Evolutionary conservation across 352 stramenopile species (phyloP).

Genomic region (Phytophthora parvispora): DNA sequence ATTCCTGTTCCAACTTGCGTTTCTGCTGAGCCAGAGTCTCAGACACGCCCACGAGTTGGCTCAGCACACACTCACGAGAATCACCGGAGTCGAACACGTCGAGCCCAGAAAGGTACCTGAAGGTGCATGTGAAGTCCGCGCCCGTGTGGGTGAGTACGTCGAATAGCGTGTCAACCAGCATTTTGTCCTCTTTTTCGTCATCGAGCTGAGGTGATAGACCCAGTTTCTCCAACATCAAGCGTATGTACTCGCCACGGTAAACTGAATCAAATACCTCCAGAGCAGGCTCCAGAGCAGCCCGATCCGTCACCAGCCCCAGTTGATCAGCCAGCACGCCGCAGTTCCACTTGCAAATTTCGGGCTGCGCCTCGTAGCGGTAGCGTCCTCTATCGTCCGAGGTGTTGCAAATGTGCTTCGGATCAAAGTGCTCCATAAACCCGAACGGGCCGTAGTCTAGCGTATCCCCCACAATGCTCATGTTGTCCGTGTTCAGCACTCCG

Average conservation of each 20-base stretch:
- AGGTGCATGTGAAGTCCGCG: constrained; percentile 84
- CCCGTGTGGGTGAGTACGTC: constrained; percentile 68
- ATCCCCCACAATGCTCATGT: constrained; percentile 92
- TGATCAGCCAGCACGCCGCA: constrained; percentile 75
- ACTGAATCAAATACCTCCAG: constrained; percentile 50
- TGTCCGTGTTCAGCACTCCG: constrained; percentile 95
- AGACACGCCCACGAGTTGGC: constrained; percentile 67
- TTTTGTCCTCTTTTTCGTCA: constrained; percentile 48
- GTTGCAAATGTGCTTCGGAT: constrained; percentile 86
- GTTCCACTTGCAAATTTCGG: constrained; percentile 92
- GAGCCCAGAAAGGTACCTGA: constrained; percentile 67
- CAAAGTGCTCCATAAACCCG: constrained; percentile 94
- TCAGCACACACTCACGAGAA: constrained; percentile 33
- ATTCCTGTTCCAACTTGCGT: constrained; percentile 47
- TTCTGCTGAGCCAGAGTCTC: constrained; percentile 79
- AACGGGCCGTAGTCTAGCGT: constrained; percentile 96
- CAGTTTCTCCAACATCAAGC: constrained; percentile 75
- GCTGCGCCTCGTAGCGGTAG: constrained; percentile 88
- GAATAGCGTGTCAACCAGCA: constrained; percentile 63
- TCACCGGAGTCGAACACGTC: constrained; percentile 40
- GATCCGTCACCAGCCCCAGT: constrained; percentile 53
- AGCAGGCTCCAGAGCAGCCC: constrained; percentile 34
- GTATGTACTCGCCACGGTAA: constrained; percentile 70
- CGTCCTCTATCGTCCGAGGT: constrained; percentile 83
- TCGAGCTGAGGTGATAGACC: constrained; percentile 48